These are phyloP conservation scores for Trichoderma polysporum DNA, from an alignment of 2,329 filamentous ascomycete genomes.

Conservation along the genomic window DNA sequence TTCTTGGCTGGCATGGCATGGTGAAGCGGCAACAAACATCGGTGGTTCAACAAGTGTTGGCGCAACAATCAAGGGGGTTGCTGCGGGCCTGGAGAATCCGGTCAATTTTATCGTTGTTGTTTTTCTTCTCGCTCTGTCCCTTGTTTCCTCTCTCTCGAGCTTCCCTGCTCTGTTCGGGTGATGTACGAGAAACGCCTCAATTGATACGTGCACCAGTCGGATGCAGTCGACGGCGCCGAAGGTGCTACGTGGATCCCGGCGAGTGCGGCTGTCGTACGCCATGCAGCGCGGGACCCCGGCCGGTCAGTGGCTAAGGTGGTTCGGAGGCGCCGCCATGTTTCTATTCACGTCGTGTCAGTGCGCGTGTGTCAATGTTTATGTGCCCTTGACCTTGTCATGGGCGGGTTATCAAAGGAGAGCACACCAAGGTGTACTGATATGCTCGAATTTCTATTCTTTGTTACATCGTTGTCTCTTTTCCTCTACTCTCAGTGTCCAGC, in stretches of 20 bases:
- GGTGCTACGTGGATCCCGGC: constrained; percentile 11
- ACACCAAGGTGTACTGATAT: not conserved
- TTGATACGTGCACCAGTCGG: constrained; percentile 18
- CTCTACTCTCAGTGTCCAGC: not conserved
- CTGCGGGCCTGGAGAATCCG: not conserved
- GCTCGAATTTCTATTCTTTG: not conserved
- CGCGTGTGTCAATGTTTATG: not conserved
- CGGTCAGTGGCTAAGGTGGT: not conserved
- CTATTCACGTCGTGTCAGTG: constrained; percentile 5
- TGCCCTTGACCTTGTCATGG: not conserved
- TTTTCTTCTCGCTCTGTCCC: not conserved
- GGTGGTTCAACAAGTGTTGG: not conserved
- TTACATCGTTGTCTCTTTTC: not conserved
- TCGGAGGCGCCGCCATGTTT: constrained; percentile 15
- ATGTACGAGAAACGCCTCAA: not conserved
- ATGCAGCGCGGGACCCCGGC: constrained; percentile 15
- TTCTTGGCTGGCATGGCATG: not conserved
- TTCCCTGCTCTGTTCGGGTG: not conserved
- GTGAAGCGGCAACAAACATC: not conserved
- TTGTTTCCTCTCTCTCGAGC: not conserved
- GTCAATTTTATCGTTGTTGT: too few relatives aligned
- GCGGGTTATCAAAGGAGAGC: not conserved
- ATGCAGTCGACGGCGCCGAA: constrained; percentile 7
- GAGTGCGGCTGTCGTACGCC: constrained; percentile 10
- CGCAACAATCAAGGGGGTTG: not conserved